A percentile compares a stretch with the other conserved stretches of the same genome.
phyloP scores from a whole-genome alignment of 140 eudicot species.

The Senecio squalidus region DNA sequence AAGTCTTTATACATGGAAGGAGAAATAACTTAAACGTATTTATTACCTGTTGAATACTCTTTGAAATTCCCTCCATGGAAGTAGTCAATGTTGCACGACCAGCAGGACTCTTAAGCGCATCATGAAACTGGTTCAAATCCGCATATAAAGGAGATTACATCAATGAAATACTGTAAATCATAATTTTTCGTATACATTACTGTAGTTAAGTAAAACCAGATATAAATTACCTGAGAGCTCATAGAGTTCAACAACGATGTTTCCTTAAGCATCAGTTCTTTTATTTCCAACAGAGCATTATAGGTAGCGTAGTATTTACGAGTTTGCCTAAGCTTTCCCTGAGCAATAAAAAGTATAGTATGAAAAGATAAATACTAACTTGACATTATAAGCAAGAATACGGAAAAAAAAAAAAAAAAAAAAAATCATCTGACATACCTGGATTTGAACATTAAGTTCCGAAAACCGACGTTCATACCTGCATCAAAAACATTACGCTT shows the following conservation, averaged over 20 bases:
- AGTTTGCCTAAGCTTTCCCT: slow-evolving; percentile 70
- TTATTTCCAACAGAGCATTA: slow-evolving; percentile 72
- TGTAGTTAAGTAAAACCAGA: background rate
- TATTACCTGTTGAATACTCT: slow-evolving; percentile 62
- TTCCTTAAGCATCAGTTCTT: slow-evolving; percentile 77
- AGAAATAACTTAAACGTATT: background rate
- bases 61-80: slow-evolving; percentile 65
- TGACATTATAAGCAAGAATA: background rate
- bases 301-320: slow-evolving; percentile 67
- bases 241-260: slow-evolving; percentile 75
- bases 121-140: slow-evolving; percentile 45
- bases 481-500: slow-evolving; percentile 12
- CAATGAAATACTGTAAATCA: background rate
- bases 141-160: background rate
- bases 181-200: background rate
- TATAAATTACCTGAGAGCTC: slow-evolving; percentile 51
- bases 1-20: background rate
- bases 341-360: slow-evolving; percentile 10
- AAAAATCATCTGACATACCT: slow-evolving; percentile 31
- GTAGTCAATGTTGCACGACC: slow-evolving; percentile 47
- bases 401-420: background rate
- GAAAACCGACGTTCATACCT: slow-evolving; percentile 70
- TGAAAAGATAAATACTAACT: slow-evolving; percentile 4
- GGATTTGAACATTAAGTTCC: slow-evolving; percentile 59
- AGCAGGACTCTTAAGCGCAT: slow-evolving; percentile 52